A percentile compares a stretch with the other conserved stretches of the same genome.
phyloP scores from a whole-genome alignment of 495 filamentous ascomycete species.

The Podospora pseudocomata region DNA sequence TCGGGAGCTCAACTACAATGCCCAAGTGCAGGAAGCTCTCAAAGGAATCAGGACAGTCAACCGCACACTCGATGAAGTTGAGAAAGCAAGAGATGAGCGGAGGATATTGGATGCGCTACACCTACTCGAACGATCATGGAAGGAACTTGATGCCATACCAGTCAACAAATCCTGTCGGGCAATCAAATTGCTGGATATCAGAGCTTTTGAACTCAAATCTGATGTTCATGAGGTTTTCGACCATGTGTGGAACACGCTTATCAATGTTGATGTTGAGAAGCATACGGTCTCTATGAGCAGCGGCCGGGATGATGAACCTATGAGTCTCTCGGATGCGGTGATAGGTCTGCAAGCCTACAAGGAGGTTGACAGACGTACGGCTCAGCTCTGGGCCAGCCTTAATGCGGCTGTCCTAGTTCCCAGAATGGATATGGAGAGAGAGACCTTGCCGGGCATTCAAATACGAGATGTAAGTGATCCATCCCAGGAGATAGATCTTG shows the following conservation, averaged over 20 bases:
- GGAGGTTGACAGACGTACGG: conserved; percentile 49
- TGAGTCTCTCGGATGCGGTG: conserved; percentile 45
- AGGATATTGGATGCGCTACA: conserved; percentile 50
- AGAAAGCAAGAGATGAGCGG: conserved; percentile 44
- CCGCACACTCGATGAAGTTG: conserved; percentile 49
- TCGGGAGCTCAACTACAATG: conserved; percentile 73
- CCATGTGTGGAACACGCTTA: conserved; percentile 52
- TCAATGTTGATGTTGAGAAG: conserved; percentile 51
- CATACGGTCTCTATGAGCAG: conserved; percentile 48
- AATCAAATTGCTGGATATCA: conserved; percentile 46
- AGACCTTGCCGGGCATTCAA: conserved; percentile 32
- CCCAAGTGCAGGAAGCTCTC: conserved; percentile 60
- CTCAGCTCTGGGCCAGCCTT: conserved; percentile 49
- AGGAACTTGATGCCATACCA: conserved; percentile 40
- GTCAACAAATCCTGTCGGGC: conserved; percentile 46
- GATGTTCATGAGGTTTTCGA: conserved; percentile 58
- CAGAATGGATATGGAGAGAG: conserved; percentile 39
- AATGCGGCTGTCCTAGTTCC: conserved; percentile 49
- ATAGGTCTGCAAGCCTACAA: conserved; percentile 49
- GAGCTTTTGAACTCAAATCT: conserved; percentile 50
- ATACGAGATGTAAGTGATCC: conserved; percentile 39
- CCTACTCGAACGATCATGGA: conserved; percentile 50
- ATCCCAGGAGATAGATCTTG: not conserved
- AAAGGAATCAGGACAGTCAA: conserved; percentile 55
- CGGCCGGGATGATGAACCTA: conserved; percentile 43